Conservation (phyloP, 1,139 yeast species). For the Blastobotrys illinoisensis region DNA sequence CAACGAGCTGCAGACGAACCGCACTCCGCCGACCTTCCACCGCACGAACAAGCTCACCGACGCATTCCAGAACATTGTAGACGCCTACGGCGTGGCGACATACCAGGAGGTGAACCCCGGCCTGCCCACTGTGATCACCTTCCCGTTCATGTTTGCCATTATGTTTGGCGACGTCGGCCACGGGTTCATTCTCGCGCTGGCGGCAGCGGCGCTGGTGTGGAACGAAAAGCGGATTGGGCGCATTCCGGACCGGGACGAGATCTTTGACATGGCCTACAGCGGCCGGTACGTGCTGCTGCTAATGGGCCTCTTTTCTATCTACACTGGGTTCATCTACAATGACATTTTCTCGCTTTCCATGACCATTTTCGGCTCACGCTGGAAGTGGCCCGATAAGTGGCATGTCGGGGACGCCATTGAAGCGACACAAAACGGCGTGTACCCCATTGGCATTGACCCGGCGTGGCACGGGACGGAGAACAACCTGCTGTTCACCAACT, state of each 20-base stretch:
- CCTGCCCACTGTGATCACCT: conserved; percentile 86
- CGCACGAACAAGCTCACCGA: conserved; percentile 85
- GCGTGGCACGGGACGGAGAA: conserved; percentile 98
- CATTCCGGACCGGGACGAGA: conserved; percentile 70
- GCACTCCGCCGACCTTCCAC: conserved; percentile 91
- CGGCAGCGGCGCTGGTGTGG: conserved; percentile 62
- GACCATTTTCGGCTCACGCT: conserved; percentile 80
- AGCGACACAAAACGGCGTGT: conserved; percentile 64
- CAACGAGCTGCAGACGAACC: conserved; percentile 71
- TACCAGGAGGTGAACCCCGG: conserved; percentile 97
- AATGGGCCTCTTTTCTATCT: conserved; percentile 92
- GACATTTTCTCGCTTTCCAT: conserved; percentile 88
- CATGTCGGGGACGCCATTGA: conserved; percentile 55
- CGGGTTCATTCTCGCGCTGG: conserved; percentile 73
- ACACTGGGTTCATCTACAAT: conserved; percentile 89
- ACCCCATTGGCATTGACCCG: conserved; percentile 83
- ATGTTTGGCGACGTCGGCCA: conserved; percentile 99
- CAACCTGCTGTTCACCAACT: conserved; percentile 80
- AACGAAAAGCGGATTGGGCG: conserved; percentile 64
- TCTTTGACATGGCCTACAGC: conserved; percentile 90
- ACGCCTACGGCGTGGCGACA: conserved; percentile 91
- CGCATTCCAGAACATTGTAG: conserved; percentile 89
- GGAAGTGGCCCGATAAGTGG: conserved; percentile 85
- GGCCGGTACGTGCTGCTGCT: conserved; percentile 85
- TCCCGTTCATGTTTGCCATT: conserved; percentile 97